Base-by-base conservation (phyloP, 139 green algal species). In the Desmodesmus armatus region DNA sequence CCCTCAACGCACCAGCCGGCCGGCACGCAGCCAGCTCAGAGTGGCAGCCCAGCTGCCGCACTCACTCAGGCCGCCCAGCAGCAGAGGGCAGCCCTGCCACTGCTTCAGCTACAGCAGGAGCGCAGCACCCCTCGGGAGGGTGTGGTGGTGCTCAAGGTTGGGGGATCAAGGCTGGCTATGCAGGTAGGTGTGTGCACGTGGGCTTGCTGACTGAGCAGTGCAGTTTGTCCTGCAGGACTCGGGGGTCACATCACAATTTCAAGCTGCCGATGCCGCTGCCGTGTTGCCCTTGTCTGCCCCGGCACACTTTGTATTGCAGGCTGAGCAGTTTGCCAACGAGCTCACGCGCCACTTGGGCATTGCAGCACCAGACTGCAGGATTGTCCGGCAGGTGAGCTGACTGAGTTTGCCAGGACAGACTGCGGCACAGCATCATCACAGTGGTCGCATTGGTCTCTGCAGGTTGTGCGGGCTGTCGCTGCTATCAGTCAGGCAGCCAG, bases 251-350 rank as follows among this genome's bases (percentile, higher is more conserved):
- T 41, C 13, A 23, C 25, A 31, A 74, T n/a, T 31, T 11, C 21
- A 74, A 21, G 31, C 15, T 41, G 65, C 65, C 31, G 35, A 23
- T n/a, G 13, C 35, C 17, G 11, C 31, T 79, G 29, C 85, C 82
- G 78, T 79, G n/a, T n/a, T n/a, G n/a, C n/a, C n/a, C n/a, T n/a
- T n/a, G n/a, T n/a, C n/a, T n/a, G n/a, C n/a, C n/a, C n/a, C n/a
- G n/a, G n/a, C n/a, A n/a, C n/a, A n/a, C n/a, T n/a, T n/a, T n/a
- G n/a, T n/a, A n/a, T n/a, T n/a, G n/a, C n/a, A 97, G 89, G 88
- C 82, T 2, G 94, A 97, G 90, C 93, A 95, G 82, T 97, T 97
- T 89, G 94, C 94, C 29, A 93, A 92, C 31, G 94, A 97, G 90
- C 87, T 97, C 29, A 93, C 94, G 13, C 83, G 87, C 13, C 91